Base-by-base conservation (phyloP, 805 yeast genomes). In the Saccharomycopsis capsularis region DNA sequence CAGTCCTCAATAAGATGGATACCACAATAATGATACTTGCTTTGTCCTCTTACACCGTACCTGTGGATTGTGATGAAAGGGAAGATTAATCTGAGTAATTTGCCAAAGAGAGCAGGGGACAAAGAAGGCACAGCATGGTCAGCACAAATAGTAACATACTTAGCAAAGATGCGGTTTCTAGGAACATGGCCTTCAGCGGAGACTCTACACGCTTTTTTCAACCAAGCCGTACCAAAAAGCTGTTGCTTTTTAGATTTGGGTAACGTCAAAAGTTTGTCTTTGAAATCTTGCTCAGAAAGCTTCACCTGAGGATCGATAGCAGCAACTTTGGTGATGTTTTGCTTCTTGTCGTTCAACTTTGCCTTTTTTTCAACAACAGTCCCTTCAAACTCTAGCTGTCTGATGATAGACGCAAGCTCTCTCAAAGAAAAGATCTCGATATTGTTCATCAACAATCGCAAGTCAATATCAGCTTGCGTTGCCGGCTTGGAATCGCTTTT, bases 21-120 rank as follows among this genome's bases (percentile, higher is more conserved):
- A 2, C 95, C 95, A 65, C 90, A 83, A 60, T 85, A 86, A 59
- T 85, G 90, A 62, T 86, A 85, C 59, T 82, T 82, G 24, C 85
- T 78, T 59, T 81, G 85, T 3, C 95, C 95, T 46, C 93, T 70
- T 60, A 78, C 77, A 4, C 95, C 95, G 51, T 85, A 68, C 44
- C 95, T 73, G 54, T 93, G 74, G 0, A 90, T 82, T 21, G 80
- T 77, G 56, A 85, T 68, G 42, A 67, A 65, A 1, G 95, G 93
- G 57, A 73, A 82, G 9, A 78, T 65, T 13, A 79, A 67, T 49
- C 79, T 71, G 13, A 84, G 86, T 43, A 82, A 68, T 56, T 82
- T 82, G 19, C 93, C 95, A 62, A 85, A 81, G 3, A 85, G 77
- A 1, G 93, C 91, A 11, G 89, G 88, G 25, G 81, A 75, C 48